Evolutionary conservation across 192 early-diverging fungal genomes (phyloP).

Genomic region (Neocallimastix lanati): DNA sequence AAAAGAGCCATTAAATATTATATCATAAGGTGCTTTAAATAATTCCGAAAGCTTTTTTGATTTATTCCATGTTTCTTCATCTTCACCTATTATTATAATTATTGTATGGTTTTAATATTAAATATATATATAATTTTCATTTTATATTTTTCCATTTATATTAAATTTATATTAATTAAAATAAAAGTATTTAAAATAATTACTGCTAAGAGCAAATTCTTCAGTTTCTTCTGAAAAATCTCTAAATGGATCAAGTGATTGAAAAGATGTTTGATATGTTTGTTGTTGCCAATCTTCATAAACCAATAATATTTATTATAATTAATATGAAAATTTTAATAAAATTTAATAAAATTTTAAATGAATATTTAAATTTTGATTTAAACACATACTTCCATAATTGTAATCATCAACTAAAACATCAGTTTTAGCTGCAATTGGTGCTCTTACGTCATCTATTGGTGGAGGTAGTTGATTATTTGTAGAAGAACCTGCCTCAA

Average conservation of each 20-base stretch:
- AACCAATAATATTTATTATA: neutral
- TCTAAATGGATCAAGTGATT: constrained; percentile 34
- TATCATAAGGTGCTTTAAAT: constrained; percentile 70
- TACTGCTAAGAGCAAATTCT: constrained; percentile 25
- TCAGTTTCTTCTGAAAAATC: constrained; percentile 47
- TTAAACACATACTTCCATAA: neutral
- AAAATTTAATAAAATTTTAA: too few species aligned
- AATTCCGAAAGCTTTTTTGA: constrained; percentile 45
- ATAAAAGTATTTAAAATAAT: too few species aligned
- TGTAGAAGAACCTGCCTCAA: neutral
- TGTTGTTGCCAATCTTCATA: constrained; percentile 7
- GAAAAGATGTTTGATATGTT: constrained; percentile 22
- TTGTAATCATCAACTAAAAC: constrained; percentile 40
- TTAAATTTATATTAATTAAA: too few species aligned
- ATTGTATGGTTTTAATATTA: too few species aligned
- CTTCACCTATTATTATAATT: neutral
- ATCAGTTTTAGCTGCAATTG: constrained; percentile 65
- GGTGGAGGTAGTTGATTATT: neutral
- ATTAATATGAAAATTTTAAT: too few species aligned
- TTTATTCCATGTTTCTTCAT: constrained; percentile 4
- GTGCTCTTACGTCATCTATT: constrained; percentile 38
- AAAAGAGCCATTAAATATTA: constrained; percentile 62
- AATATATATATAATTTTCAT: too few species aligned
- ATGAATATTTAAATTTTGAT: too few species aligned
- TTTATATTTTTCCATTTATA: too few species aligned